These are phyloP conservation scores for Botrytis paeoniae DNA, from an alignment of 2,329 filamentous ascomycete species.

Conservation along the genomic window DNA sequence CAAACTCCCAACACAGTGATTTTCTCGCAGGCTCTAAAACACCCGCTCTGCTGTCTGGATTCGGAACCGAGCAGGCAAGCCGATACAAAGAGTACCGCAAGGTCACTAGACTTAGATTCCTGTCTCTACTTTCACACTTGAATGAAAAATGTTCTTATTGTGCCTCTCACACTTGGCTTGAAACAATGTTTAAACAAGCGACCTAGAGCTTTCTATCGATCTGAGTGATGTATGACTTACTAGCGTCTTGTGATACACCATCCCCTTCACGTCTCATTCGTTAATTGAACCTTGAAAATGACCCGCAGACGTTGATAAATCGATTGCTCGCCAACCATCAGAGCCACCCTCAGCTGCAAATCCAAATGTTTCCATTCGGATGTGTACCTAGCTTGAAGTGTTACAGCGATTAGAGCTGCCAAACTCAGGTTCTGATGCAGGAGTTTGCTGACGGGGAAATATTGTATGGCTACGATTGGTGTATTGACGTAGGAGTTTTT, in stretches of 20 bases:
- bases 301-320: not conserved
- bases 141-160: not conserved
- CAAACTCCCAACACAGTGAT: not conserved
- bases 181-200: not conserved
- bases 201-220: not conserved
- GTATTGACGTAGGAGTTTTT: not conserved
- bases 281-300: not conserved
- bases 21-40: not conserved
- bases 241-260: not conserved
- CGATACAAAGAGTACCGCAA: not conserved
- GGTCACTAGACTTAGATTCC: not conserved
- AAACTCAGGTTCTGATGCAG: not conserved
- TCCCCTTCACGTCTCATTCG: not conserved
- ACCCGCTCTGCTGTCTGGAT: not conserved
- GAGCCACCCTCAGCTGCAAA: not conserved
- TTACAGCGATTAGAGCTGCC: not conserved
- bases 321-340: no score
- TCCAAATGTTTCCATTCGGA: not conserved
- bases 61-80: not conserved
- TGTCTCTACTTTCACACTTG: not conserved
- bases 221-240: no score
- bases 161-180: not conserved
- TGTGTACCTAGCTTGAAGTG: not conserved
- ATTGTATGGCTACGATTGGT: not conserved
- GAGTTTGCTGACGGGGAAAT: not conserved